Percentiles rank a stretch among this genome's conserved stretches.
These are phyloP conservation scores for Yamadazyma songkhlaensis DNA, from an alignment of 1,139 yeast genomes.

Conservation along the genomic window DNA sequence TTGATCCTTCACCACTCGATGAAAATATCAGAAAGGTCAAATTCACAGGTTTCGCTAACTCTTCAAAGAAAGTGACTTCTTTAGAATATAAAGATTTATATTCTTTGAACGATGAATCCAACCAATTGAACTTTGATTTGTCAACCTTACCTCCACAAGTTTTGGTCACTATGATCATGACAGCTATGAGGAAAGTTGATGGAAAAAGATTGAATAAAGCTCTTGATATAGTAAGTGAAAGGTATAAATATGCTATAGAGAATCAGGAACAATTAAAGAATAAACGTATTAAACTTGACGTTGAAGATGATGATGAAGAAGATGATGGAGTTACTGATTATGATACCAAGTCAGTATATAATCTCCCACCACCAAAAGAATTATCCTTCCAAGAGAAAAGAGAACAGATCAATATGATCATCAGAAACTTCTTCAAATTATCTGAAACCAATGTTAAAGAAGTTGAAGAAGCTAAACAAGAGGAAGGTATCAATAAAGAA, in stretches of 20 bases:
- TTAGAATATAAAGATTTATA: constrained; percentile 45
- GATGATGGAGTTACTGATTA: constrained; percentile 34
- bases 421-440: constrained; percentile 52
- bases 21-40: constrained; percentile 33
- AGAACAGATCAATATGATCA: constrained; percentile 50
- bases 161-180: constrained; percentile 62
- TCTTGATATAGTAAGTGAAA: constrained; percentile 60
- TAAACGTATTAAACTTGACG: constrained; percentile 11
- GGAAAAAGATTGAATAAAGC: constrained; percentile 60
- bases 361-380: constrained; percentile 57
- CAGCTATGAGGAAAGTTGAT: constrained; percentile 57
- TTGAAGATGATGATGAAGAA: constrained; percentile 33
- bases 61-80: constrained; percentile 27
- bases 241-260: constrained; percentile 42
- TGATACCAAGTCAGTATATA: constrained; percentile 44
- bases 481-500: constrained; percentile 26
- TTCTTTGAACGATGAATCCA: constrained; percentile 59
- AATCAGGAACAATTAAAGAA: constrained; percentile 8
- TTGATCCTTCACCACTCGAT: constrained; percentile 26
- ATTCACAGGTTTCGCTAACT: constrained; percentile 36
- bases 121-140: constrained; percentile 67
- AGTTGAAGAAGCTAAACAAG: constrained; percentile 17
- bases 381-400: constrained; percentile 49
- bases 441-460: constrained; percentile 29
- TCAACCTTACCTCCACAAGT: constrained; percentile 63